These are phyloP conservation scores for Chiua virens DNA, from an alignment of 768 basidiomycete species.

Conservation along the genomic window DNA sequence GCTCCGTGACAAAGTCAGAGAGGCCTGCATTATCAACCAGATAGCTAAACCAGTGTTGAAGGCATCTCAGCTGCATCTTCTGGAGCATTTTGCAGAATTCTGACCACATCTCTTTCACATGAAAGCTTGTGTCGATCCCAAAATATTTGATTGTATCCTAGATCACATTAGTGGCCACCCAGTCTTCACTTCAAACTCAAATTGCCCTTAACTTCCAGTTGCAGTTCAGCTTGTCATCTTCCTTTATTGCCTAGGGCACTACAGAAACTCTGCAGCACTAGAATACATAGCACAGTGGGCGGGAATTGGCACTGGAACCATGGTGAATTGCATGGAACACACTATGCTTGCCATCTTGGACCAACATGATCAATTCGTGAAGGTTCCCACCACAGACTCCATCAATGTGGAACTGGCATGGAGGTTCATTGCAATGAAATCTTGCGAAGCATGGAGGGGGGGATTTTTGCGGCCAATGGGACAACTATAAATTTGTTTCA, in stretches of 20 bases:
- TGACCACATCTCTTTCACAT: conserved; percentile 22
- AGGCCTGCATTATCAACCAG: neutral
- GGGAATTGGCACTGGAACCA: neutral
- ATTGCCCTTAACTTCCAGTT: conserved; percentile 24
- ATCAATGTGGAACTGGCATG: neutral
- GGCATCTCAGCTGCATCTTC: conserved; percentile 3
- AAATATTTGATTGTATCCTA: conserved; percentile 25
- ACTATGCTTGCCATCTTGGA: neutral
- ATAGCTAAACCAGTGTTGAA: neutral
- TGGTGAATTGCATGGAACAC: conserved; percentile 2
- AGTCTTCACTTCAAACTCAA: conserved; percentile 21
- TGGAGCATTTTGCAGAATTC: conserved; percentile 1
- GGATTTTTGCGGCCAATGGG: conserved; percentile 41
- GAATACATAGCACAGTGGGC: conserved; percentile 11
- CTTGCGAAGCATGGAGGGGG: conserved; percentile 27
- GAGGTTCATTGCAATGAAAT: neutral
- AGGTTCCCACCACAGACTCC: neutral
- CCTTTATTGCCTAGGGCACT: conserved; percentile 20
- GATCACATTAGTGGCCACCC: conserved; percentile 18
- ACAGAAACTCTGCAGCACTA: conserved; percentile 19
- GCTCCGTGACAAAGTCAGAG: neutral
- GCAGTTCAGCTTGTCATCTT: conserved; percentile 31
- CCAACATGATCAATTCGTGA: neutral
- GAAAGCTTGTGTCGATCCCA: conserved; percentile 24
- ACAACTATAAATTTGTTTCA: conserved; percentile 22